Conservation (phyloP, 2,329 filamentous ascomycete species). For the Talaromyces atroroseus region DNA sequence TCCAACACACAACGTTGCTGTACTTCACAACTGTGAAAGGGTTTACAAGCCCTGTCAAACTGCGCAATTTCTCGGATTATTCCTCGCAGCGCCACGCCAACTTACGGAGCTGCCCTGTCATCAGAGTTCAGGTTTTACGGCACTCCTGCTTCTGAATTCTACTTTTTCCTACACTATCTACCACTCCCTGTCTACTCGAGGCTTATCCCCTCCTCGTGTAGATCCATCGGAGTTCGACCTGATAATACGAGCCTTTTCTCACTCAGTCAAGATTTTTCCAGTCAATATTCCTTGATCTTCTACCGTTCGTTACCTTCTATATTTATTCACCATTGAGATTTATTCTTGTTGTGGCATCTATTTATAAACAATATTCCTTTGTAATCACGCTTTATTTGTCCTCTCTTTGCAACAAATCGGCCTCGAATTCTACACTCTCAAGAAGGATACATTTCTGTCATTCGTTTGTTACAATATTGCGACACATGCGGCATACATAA, state of each 20-base stretch:
- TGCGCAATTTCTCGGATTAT: not conserved
- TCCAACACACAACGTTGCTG: not conserved
- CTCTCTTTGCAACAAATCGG: not conserved
- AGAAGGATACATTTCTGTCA: not conserved
- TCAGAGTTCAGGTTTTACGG: not conserved
- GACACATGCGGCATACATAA: conserved; percentile 8
- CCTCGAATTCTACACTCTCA: not conserved
- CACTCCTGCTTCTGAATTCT: not conserved
- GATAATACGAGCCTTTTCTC: conserved; percentile 11
- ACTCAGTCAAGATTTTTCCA: not conserved
- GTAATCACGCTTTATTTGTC: not conserved
- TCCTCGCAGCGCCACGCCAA: conserved; percentile 1
- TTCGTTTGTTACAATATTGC: not conserved
- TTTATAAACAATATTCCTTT: not conserved
- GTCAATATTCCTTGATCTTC: not conserved
- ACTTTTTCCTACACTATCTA: not conserved
- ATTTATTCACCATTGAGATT: not conserved
- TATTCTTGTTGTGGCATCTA: not conserved
- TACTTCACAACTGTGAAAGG: not conserved
- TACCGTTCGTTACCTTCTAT: not conserved
- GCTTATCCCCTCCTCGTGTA: conserved; percentile 5
- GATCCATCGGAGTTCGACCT: not conserved
- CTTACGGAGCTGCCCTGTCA: not conserved
- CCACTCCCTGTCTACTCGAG: not conserved
- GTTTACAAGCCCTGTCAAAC: not conserved